Conservation (phyloP, 768 basidiomycete species). For the Leccinum subgranulosum region DNA sequence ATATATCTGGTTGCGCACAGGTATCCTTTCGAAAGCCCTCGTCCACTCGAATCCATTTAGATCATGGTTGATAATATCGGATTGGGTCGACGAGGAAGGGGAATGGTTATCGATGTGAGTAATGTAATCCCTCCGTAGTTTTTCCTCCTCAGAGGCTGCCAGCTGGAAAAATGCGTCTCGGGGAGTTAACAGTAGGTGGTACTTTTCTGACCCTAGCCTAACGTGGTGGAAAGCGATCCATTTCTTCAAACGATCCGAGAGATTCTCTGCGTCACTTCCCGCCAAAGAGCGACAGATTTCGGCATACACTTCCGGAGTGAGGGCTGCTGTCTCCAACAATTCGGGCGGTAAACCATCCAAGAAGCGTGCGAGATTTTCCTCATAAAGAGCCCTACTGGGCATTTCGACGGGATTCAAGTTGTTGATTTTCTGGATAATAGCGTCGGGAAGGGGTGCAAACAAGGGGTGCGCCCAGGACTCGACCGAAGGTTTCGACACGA, state of each 20-base stretch:
- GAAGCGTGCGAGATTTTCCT: constrained; percentile 48
- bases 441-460: constrained; percentile 59
- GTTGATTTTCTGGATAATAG: constrained; percentile 52
- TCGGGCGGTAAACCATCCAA: constrained; percentile 49
- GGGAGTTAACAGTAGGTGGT: constrained; percentile 56
- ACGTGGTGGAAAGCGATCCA: constrained; percentile 63
- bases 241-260: constrained; percentile 43
- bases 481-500: constrained; percentile 40
- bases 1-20: constrained; percentile 65
- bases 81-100: constrained; percentile 9
- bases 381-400: constrained; percentile 53
- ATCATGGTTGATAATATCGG: constrained; percentile 18
- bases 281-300: constrained; percentile 48
- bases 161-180: constrained; percentile 57
- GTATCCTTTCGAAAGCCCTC: constrained; percentile 55
- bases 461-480: constrained; percentile 59
- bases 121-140: constrained; percentile 45
- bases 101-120: constrained; percentile 32
- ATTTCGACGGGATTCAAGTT: constrained; percentile 55
- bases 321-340: constrained; percentile 57
- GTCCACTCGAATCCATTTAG: constrained; percentile 31
- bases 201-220: constrained; percentile 56
- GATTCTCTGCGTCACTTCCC: constrained; percentile 27
- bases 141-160: constrained; percentile 48
- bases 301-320: constrained; percentile 53